Evolutionary conservation across 371 early-diverging fungal species (phyloP).

Genomic region (Actinomortierella wolfii): DNA sequence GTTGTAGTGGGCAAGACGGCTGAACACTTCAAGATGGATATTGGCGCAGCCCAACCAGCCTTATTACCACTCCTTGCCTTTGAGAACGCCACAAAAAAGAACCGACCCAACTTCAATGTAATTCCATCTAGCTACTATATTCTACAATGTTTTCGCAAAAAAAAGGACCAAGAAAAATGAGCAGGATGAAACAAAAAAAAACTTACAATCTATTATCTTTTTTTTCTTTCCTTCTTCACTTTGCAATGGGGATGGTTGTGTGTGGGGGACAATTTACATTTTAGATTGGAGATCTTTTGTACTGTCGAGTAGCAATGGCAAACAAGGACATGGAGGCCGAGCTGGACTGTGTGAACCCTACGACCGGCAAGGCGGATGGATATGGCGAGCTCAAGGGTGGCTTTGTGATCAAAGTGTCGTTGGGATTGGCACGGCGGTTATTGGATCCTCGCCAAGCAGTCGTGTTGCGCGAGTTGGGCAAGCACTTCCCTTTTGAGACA

Average conservation of each 20-base stretch:
- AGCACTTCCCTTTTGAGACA: slow-evolving; percentile 81
- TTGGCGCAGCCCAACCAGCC: slow-evolving; percentile 90
- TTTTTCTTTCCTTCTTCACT: slow-evolving; percentile 6
- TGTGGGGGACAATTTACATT: background rate
- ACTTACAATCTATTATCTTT: background rate
- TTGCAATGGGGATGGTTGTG: background rate
- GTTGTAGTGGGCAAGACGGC: slow-evolving; percentile 67
- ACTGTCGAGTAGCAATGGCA: slow-evolving; percentile 84
- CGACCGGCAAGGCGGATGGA: slow-evolving; percentile 74
- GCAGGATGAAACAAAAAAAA: slow-evolving; percentile 4
- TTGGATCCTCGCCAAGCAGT: slow-evolving; percentile 68
- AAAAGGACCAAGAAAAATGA: background rate
- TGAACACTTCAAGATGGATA: slow-evolving; percentile 90
- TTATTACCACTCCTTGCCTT: slow-evolving; percentile 82
- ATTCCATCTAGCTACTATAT: background rate
- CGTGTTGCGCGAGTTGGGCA: slow-evolving; percentile 69
- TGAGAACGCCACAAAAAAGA: slow-evolving; percentile 94
- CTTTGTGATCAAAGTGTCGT: slow-evolving; percentile 69
- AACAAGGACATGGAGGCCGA: slow-evolving; percentile 97
- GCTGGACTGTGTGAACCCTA: slow-evolving; percentile 85
- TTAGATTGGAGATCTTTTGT: slow-evolving; percentile 77
- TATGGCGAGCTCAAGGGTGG: slow-evolving; percentile 83
- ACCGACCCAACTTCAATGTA: slow-evolving; percentile 82
- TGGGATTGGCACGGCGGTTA: slow-evolving; percentile 74
- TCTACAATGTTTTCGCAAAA: background rate